A percentile compares a stretch with the other conserved stretches of the same genome.
Conservation (phyloP, 352 stramenopile genomes). For the Achlya hypogyna region DNA sequence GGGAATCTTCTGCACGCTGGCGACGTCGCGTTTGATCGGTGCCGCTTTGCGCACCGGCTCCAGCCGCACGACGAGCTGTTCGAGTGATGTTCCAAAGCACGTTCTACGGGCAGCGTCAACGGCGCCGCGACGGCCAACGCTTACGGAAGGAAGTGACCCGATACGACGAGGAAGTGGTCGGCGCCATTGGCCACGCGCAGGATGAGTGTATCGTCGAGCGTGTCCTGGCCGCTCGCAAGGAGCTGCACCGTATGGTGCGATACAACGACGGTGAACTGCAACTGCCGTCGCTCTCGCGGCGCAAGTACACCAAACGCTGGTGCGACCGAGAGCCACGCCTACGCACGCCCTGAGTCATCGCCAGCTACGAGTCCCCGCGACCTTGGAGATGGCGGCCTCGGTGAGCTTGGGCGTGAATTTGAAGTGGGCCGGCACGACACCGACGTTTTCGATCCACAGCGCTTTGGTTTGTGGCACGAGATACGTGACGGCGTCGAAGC, state of each 20-base stretch:
- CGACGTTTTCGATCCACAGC: conserved; percentile 84
- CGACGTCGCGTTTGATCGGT: conserved; percentile 29
- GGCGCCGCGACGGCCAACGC: background rate
- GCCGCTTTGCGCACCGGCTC: conserved; percentile 70
- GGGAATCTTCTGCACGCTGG: conserved; percentile 72
- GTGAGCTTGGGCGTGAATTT: conserved; percentile 88
- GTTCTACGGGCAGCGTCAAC: conserved; percentile 27
- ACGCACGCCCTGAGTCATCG: background rate
- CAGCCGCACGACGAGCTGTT: conserved; percentile 88
- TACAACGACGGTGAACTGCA: conserved; percentile 88
- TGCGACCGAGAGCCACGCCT: conserved; percentile 83
- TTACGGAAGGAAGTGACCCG: conserved; percentile 48
- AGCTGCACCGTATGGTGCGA: conserved; percentile 81
- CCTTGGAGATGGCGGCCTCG: conserved; percentile 80
- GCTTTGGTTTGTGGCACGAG: conserved; percentile 47
- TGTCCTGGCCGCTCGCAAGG: conserved; percentile 86
- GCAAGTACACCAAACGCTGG: conserved; percentile 86
- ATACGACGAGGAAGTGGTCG: conserved; percentile 94
- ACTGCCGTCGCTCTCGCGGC: conserved; percentile 63
- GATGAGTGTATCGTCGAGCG: conserved; percentile 95
- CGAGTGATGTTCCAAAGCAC: conserved; percentile 93
- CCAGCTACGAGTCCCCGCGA: background rate
- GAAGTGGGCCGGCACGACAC: conserved; percentile 91
- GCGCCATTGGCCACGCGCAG: conserved; percentile 93
- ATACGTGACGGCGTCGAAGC: conserved; percentile 58